These are phyloP conservation scores for Crithidia expoeki DNA, from an alignment of 208 protist genomes.

Conservation along the genomic window DNA sequence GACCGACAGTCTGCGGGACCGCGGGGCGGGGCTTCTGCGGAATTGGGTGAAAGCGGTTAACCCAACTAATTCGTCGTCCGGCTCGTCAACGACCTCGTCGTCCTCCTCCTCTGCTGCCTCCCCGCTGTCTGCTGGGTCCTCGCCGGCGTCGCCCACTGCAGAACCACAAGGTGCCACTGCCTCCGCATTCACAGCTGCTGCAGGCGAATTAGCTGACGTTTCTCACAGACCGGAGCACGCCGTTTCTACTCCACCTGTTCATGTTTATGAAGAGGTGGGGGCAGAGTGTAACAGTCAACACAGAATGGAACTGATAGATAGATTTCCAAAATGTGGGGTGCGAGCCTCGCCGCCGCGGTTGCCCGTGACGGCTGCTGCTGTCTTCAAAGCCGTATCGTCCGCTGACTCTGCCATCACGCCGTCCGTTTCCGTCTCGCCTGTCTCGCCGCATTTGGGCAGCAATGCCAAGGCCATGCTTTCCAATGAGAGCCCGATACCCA, in stretches of 20 bases:
- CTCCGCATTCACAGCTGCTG: background rate
- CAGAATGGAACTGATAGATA: background rate
- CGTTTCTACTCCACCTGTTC: no score
- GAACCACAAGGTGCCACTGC: background rate
- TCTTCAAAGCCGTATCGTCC: background rate
- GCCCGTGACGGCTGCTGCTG: slow-evolving; percentile 1
- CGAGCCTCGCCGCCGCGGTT: slow-evolving; percentile 4
- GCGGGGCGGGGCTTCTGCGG: slow-evolving; percentile 15
- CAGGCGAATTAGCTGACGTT: no score
- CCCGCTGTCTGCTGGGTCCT: background rate
- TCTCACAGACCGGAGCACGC: no score
- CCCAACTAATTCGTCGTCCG: background rate
- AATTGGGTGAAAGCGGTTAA: slow-evolving; percentile 22
- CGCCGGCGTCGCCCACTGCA: background rate
- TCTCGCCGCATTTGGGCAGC: background rate
- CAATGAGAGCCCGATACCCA: background rate
- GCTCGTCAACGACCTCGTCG: background rate
- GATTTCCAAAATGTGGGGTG: background rate
- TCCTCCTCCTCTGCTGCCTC: background rate
- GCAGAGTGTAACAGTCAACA: no score
- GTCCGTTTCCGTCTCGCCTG: slow-evolving; percentile 12
- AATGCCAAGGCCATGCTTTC: background rate
- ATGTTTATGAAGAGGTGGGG: no score
- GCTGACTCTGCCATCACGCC: background rate
- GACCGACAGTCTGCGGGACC: slow-evolving; percentile 10